phyloP scores from a whole-genome alignment of 148 eudicot species.

The Dianthus caryophyllus region DNA sequence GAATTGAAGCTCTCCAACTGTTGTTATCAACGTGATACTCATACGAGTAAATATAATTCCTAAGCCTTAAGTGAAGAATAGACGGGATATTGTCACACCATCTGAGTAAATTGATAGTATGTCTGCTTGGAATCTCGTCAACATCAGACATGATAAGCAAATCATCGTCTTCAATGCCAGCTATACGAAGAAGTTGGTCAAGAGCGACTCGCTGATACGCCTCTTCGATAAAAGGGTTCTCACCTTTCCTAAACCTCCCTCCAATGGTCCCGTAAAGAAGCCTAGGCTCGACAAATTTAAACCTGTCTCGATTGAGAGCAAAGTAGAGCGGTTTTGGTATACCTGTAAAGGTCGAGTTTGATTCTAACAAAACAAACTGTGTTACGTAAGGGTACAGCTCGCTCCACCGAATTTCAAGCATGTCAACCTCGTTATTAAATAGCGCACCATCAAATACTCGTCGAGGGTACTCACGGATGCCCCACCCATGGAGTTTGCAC shows the following conservation, averaged over 20 bases:
- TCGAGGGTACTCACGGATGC: constrained; percentile 32
- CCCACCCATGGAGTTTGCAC: constrained; percentile 40
- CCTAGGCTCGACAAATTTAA: constrained; percentile 23
- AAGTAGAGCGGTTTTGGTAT: constrained; percentile 26
- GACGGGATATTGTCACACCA: constrained; percentile 28
- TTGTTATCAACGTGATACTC: constrained; percentile 26
- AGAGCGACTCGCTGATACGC: constrained; percentile 33
- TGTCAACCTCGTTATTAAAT: constrained; percentile 36
- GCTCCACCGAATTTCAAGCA: constrained; percentile 32
- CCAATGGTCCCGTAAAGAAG: constrained; percentile 27
- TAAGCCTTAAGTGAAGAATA: constrained; percentile 26
- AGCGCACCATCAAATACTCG: constrained; percentile 35
- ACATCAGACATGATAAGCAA: constrained; percentile 30
- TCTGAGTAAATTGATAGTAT: constrained; percentile 25
- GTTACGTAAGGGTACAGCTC: constrained; percentile 36
- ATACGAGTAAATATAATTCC: constrained; percentile 28
- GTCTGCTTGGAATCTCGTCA: constrained; percentile 30
- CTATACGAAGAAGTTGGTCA: constrained; percentile 26
- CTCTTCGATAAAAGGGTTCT: constrained; percentile 36
- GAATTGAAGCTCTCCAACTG: constrained; percentile 35
- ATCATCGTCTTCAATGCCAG: constrained; percentile 37
- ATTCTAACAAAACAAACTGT: constrained; percentile 35
- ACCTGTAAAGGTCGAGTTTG: constrained; percentile 34
- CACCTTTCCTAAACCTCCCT: constrained; percentile 25
- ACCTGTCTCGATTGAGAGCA: constrained; percentile 18